Evolutionary conservation across 306 rosid genomes (phyloP).

Genomic region (Begonia fuchsioides): DNA sequence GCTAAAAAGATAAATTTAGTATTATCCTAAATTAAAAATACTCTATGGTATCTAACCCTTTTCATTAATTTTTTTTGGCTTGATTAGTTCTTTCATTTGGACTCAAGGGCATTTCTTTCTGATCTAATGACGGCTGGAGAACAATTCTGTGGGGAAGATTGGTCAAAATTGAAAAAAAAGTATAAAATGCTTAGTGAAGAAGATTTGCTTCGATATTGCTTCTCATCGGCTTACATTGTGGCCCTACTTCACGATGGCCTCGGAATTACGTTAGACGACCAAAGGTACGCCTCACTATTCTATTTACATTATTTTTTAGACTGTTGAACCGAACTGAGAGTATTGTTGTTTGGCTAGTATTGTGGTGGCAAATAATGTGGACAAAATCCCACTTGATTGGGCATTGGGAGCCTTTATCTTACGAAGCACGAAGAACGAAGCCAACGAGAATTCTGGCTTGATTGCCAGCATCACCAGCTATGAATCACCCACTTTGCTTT

Average conservation of each 20-base stretch:
- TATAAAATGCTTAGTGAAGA: constrained; percentile 42
- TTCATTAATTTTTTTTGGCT: not conserved
- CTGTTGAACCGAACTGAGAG: constrained; percentile 13
- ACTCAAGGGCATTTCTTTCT: constrained; percentile 50
- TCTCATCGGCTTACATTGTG: constrained; percentile 88
- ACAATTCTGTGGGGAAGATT: constrained; percentile 71
- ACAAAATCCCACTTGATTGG: constrained; percentile 85
- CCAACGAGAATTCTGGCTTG: constrained; percentile 32
- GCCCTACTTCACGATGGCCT: constrained; percentile 93
- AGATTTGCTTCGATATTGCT: constrained; percentile 74
- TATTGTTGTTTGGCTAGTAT: constrained; percentile 38
- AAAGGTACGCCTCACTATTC: constrained; percentile 35
- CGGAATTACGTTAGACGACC: constrained; percentile 70
- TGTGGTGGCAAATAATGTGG: constrained; percentile 58
- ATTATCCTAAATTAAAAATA: too few species aligned
- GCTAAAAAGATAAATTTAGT: too few species aligned
- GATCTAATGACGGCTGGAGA: constrained; percentile 67
- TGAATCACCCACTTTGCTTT: constrained; percentile 42
- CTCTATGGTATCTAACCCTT: constrained; percentile 6
- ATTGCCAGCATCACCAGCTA: constrained; percentile 27
- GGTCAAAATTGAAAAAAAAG: constrained; percentile 48
- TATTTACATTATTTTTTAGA: too few species aligned
- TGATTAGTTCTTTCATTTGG: constrained; percentile 64
- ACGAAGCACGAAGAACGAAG: constrained; percentile 46
- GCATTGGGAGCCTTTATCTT: constrained; percentile 93